Evolutionary conservation across 257 asterid species (phyloP), one percentile per base, ranked within the genome.

Genomic region (Scutellaria galericulata): DNA sequence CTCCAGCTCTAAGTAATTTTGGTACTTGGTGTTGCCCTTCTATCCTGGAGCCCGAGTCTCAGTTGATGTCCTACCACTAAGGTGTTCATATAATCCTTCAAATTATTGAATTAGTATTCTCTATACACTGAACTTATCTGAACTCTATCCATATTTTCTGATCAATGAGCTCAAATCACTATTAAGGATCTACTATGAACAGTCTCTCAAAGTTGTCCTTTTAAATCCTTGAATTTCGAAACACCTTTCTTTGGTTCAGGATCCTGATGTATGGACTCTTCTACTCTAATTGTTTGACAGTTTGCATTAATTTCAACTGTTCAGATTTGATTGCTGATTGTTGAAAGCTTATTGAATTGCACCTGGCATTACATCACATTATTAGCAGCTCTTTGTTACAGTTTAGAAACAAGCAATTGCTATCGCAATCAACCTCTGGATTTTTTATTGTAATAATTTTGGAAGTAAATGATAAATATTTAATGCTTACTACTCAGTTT

Each of bases 321-420:
- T 8, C 63, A 24, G 5, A 62, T 62, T 18, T 63, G 35, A 44
- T 62, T 39, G 2, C 52, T 15, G 18, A 4, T 62, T 50, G 51
- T 52, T 31, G 48, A 50, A 68, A 51, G 40, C 58, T 48, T 31
- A 53, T 50, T 66, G 48, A 35, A 52, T 18, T 51, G 14, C 53
- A 18, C 60, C 13, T 50, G n/a, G 12, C 35, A 15, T 35, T 52
- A 8, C 10, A 5, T 66, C n/a, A 31, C 46, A 67, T 14, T 67
- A 7, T 39, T n/a, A 7, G 47, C 46, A n/a, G 35, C 64, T 35
- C 27, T 15, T 12, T 41, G 50, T 61, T 61, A 13, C 7, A 40
- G 22, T 20, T 40, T 7, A 8, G 4, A 56, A 42, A 18, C 5
- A 57, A 27, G 44, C 31, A 24, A 55, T 20, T 55, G 24, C 61